phyloP scores from a whole-genome alignment of 2,329 filamentous ascomycete genomes.

The Fusarium sp. region DNA sequence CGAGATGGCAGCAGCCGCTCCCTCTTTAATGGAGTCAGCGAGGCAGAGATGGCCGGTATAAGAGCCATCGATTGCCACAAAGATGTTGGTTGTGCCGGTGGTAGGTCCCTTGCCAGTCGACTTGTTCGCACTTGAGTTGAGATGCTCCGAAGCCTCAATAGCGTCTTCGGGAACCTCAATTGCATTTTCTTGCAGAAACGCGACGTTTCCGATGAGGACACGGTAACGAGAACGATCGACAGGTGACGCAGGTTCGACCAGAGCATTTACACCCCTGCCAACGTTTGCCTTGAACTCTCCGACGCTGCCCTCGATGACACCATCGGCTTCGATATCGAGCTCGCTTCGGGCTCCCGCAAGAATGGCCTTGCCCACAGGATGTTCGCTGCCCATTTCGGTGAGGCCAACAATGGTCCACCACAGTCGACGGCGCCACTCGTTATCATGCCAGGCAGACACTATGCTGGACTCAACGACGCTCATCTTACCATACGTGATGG shows the following conservation, averaged over 20 bases:
- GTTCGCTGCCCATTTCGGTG: slow-evolving; percentile 96
- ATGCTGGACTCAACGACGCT: slow-evolving; percentile 83
- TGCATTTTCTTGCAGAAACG: slow-evolving; percentile 80
- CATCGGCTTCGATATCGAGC: slow-evolving; percentile 80
- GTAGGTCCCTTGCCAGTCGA: slow-evolving; percentile 54
- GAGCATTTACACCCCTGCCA: slow-evolving; percentile 87
- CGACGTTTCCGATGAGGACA: slow-evolving; percentile 87
- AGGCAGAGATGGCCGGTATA: slow-evolving; percentile 90
- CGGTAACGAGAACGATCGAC: slow-evolving; percentile 80
- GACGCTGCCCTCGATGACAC: slow-evolving; percentile 84
- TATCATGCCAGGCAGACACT: slow-evolving; percentile 77
- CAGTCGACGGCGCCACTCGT: slow-evolving; percentile 77
- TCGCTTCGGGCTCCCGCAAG: slow-evolving; percentile 81
- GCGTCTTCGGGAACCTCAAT: slow-evolving; percentile 77
- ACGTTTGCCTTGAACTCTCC: slow-evolving; percentile 88
- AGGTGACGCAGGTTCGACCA: slow-evolving; percentile 81
- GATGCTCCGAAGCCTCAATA: slow-evolving; percentile 74
- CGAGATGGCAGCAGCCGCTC: slow-evolving; percentile 83
- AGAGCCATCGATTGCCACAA: slow-evolving; percentile 85
- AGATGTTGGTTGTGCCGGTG: slow-evolving; percentile 90
- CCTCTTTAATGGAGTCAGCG: slow-evolving; percentile 92
- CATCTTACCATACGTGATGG: slow-evolving; percentile 96
- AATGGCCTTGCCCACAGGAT: slow-evolving; percentile 94
- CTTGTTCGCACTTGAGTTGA: slow-evolving; percentile 63
- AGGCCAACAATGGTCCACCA: slow-evolving; percentile 98